Evolutionary conservation across 2,329 filamentous ascomycete species (phyloP).

Genomic region (Shiraia sp.): DNA sequence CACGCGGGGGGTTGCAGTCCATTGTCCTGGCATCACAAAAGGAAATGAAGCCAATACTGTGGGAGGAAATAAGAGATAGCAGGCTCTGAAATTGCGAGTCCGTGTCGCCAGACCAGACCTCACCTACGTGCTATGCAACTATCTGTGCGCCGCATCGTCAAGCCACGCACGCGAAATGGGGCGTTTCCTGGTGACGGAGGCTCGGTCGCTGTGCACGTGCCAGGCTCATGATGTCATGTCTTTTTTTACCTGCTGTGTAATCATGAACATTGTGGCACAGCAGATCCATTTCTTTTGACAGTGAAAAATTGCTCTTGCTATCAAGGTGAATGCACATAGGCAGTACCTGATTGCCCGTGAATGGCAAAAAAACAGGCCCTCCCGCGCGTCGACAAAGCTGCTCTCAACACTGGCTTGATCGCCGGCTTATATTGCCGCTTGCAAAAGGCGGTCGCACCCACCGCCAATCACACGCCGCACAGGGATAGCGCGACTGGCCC

Average conservation of each 20-base stretch:
- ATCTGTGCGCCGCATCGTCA: slow-evolving; percentile 9
- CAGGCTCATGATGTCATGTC: slow-evolving; percentile 20
- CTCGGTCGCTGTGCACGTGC: slow-evolving; percentile 17
- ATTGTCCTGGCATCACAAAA: too few species aligned
- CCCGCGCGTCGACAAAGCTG: too few species aligned
- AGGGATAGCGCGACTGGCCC: slow-evolving; percentile 1
- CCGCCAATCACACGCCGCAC: slow-evolving; percentile 20
- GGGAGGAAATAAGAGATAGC: too few species aligned
- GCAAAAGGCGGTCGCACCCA: slow-evolving; percentile 30
- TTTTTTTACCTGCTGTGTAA: slow-evolving; percentile 2
- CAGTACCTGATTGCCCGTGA: slow-evolving; percentile 28
- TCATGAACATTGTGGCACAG: too few species aligned
- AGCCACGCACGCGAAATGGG: slow-evolving; percentile 14
- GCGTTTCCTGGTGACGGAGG: too few species aligned
- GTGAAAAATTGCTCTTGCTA: too few species aligned
- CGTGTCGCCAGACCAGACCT: slow-evolving; percentile 16
- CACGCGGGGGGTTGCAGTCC: too few species aligned
- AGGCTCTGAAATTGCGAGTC: too few species aligned
- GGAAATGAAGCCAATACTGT: too few species aligned
- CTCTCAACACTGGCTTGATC: slow-evolving; percentile 27
- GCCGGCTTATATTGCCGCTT: slow-evolving; percentile 23
- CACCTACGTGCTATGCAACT: slow-evolving; percentile 11
- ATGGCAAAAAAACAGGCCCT: slow-evolving; percentile 17
- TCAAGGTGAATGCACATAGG: too few species aligned
- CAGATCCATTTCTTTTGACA: too few species aligned